These are phyloP conservation scores for Henckelia pumila DNA, from an alignment of 257 asterid species.

Conservation along the genomic window DNA sequence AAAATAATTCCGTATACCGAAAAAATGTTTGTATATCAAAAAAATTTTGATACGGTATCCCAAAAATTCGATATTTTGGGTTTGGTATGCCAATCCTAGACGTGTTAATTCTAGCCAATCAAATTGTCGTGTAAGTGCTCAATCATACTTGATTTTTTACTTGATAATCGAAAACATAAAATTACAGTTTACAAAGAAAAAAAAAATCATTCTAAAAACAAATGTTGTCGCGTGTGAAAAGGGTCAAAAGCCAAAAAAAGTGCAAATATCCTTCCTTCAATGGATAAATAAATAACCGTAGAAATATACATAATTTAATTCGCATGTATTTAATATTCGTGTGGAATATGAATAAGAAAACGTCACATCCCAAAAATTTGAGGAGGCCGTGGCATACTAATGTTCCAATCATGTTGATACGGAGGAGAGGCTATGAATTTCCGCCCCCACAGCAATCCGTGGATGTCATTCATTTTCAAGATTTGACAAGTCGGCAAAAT, in stretches of 20 bases:
- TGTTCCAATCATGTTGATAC: slow-evolving; percentile 31
- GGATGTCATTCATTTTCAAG: slow-evolving; percentile 40
- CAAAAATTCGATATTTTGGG: too few species aligned
- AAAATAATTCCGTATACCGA: too few species aligned
- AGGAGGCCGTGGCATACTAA: slow-evolving; percentile 6
- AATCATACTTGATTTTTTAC: too few species aligned
- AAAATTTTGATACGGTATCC: too few species aligned
- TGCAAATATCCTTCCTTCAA: slow-evolving; percentile 43
- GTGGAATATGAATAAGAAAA: slow-evolving; percentile 4
- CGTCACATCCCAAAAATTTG: slow-evolving; percentile 34
- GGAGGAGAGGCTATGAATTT: slow-evolving; percentile 20
- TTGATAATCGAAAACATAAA: too few species aligned
- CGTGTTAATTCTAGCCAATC: too few species aligned
- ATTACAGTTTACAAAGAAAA: too few species aligned
- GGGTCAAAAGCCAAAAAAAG: slow-evolving; percentile 22
- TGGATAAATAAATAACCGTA: slow-evolving; percentile 5
- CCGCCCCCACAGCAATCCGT: slow-evolving; percentile 25
- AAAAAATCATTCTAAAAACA: too few species aligned
- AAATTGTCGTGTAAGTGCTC: too few species aligned
- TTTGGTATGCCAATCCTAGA: too few species aligned
- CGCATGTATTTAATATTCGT: background rate
- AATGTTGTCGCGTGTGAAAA: background rate
- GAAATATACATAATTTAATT: background rate
- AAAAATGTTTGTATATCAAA: too few species aligned
- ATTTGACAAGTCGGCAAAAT: slow-evolving; percentile 28